phyloP scores from a whole-genome alignment of 139 green algal genomes.

The Picochlorum sp. region DNA sequence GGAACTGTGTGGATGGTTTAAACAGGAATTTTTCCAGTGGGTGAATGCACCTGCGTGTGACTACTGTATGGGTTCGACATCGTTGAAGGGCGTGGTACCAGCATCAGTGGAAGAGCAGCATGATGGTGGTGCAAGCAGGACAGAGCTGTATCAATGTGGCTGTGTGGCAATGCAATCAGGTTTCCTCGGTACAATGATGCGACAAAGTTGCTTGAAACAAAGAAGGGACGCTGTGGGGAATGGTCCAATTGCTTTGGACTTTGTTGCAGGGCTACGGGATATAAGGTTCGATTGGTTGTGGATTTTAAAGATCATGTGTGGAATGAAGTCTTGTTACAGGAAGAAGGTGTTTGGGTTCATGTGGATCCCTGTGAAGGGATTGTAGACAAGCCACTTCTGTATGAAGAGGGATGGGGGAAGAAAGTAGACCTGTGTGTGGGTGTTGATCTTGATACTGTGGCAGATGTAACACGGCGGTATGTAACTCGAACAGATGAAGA shows the following conservation, averaged over 20 bases:
- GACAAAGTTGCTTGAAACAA: constrained; percentile 61
- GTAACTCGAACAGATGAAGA: constrained; percentile 8
- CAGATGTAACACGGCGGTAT: constrained; percentile 66
- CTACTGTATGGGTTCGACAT: constrained; percentile 30
- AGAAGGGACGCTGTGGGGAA: constrained; percentile 58
- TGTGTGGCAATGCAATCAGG: constrained; percentile 11
- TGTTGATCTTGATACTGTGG: constrained; percentile 31
- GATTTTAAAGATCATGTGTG: constrained; percentile 76
- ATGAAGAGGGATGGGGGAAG: constrained; percentile 72
- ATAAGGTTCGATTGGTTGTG: constrained; percentile 48
- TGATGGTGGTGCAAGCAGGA: constrained; percentile 22
- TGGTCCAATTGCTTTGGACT: constrained; percentile 75
- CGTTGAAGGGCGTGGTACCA: not conserved
- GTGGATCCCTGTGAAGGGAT: constrained; percentile 61
- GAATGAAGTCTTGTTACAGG: constrained; percentile 42
- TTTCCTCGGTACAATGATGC: constrained; percentile 56
- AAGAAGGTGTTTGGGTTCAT: constrained; percentile 51
- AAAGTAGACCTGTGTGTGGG: constrained; percentile 61
- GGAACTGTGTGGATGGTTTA: constrained; percentile 67
- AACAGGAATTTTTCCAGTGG: constrained; percentile 67
- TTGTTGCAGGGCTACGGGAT: constrained; percentile 21
- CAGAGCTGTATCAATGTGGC: constrained; percentile 41
- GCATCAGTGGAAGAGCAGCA: constrained; percentile 38
- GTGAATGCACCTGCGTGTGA: constrained; percentile 44
- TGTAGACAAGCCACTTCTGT: constrained; percentile 44